Base-by-base conservation (phyloP, 1,284 basidiomycete genomes). In the Leccinum huronense region DNA sequence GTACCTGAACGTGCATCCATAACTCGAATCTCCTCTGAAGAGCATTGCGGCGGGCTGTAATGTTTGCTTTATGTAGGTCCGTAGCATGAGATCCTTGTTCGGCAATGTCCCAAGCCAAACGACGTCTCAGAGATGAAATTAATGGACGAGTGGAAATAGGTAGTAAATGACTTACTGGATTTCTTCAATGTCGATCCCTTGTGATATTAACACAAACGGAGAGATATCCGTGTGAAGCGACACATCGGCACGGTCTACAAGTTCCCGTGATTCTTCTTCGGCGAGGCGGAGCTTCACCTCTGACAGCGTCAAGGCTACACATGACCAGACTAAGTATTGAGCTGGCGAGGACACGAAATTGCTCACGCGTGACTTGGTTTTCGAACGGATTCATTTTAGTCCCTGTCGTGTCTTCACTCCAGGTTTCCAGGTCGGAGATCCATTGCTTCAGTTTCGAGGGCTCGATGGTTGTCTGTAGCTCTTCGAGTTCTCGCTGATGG, bases 371-470 rank as follows among this genome's bases (percentile, higher is more conserved):
- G 11, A 13, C 31, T 16, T 51, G 6, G 5, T 19, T 55, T 33
- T 68, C 31, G 14, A 68, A 68, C 16, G 61, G 67, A 23, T 68
- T 68, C 0, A 36, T 11, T 16, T 61, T 67, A 10, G n/a, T 23
- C n/a, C 45, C n/a, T 6, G 45, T 23, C 3, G 9, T 9, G 19
- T 48, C 19, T 9, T 48, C 45, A 23, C 5, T 48, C 45, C 45
- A 48, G 11, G 45, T 11, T 10, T 19, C 9, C 45, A 48, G 10
- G n/a, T 23, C 45, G 1, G n/a, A 19, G 4, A 48, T 9, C 45
- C 45, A 48, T 23, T 48, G 3, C 45, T 48, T 23, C 19, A 48
- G 5, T 48, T 19, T 48, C 5, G 3, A 23, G 10, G 45, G 45
- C 19, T 48, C 4, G 8, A 48, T 48, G 45, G 45, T 48, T 23